Evolutionary conservation across 768 basidiomycete genomes (phyloP).

Genomic region (Serendipita sp.): DNA sequence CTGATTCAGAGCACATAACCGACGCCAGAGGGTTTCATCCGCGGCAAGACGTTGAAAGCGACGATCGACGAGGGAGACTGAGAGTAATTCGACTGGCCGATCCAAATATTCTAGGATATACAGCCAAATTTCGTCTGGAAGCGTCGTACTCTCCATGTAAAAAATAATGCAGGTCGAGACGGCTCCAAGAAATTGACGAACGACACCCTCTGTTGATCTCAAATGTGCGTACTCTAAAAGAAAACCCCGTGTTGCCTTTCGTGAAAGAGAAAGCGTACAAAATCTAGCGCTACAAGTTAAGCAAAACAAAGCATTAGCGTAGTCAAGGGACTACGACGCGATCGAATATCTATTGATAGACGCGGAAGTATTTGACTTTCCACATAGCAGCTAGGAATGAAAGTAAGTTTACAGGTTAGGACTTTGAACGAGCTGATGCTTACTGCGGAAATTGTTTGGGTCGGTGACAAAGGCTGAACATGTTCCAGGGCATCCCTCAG

Average conservation of each 20-base stretch:
- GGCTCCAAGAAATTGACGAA: background rate
- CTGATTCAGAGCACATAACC: background rate
- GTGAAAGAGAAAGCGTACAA: background rate
- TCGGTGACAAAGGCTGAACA: constrained; percentile 31
- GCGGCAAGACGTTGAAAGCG: background rate
- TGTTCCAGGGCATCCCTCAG: constrained; percentile 19
- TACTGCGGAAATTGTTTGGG: constrained; percentile 32
- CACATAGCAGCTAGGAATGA: background rate
- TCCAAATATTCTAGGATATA: background rate
- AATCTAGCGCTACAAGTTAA: no score
- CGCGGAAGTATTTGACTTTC: constrained; percentile 5
- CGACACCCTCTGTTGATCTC: background rate
- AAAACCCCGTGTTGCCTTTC: background rate
- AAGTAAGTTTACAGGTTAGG: background rate
- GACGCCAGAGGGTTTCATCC: background rate
- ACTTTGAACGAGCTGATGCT: background rate
- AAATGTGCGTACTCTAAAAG: background rate
- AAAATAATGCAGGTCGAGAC: background rate
- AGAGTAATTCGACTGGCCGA: background rate
- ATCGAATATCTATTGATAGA: background rate
- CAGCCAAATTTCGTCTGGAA: background rate
- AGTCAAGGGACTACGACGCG: no score
- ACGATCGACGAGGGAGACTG: background rate
- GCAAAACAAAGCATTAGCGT: no score
- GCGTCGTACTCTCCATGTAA: background rate